phyloP scores from a whole-genome alignment of 805 yeast species.

The Metschnikowia bowlesiae region DNA sequence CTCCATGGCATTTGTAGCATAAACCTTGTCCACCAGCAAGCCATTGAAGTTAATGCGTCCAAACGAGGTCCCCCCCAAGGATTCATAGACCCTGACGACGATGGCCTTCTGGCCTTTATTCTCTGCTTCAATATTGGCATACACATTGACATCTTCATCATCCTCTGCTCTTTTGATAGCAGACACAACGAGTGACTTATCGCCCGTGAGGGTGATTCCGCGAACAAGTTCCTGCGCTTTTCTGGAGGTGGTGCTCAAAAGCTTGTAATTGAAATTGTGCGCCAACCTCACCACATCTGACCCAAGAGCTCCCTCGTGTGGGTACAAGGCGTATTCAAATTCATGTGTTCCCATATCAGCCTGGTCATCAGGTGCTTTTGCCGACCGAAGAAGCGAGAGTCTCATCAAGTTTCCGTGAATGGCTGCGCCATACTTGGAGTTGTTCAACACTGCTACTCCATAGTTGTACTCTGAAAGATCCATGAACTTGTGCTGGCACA shows the following conservation, averaged over 20 bases:
- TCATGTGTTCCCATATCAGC: slow-evolving; percentile 92
- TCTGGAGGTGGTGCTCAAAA: slow-evolving; percentile 17
- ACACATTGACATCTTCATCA: slow-evolving; percentile 54
- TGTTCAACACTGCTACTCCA: slow-evolving; percentile 82
- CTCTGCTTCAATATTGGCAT: slow-evolving; percentile 43
- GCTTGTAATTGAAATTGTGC: slow-evolving; percentile 68
- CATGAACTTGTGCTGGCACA: slow-evolving; percentile 89
- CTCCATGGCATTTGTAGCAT: slow-evolving; percentile 58
- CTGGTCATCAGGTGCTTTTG: slow-evolving; percentile 90
- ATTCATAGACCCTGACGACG: slow-evolving; percentile 75
- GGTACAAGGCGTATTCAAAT: slow-evolving; percentile 78
- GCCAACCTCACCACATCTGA: slow-evolving; percentile 68
- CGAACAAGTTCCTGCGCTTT: slow-evolving; percentile 9
- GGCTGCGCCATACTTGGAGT: slow-evolving; percentile 87
- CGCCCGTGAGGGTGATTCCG: slow-evolving; percentile 39
- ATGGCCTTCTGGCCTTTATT: slow-evolving; percentile 41
- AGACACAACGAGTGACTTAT: slow-evolving; percentile 60
- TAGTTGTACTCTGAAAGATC: slow-evolving; percentile 83
- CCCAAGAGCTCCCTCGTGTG: slow-evolving; percentile 69
- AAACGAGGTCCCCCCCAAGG: slow-evolving; percentile 72
- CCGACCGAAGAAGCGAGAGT: slow-evolving; percentile 78
- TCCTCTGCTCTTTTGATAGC: slow-evolving; percentile 86
- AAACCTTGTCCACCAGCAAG: slow-evolving; percentile 44
- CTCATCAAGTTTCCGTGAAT: slow-evolving; percentile 92
- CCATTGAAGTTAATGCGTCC: slow-evolving; percentile 46